Evolutionary conservation across 768 basidiomycete species (phyloP), one percentile per base, ranked within the genome.

Genomic region (Suillus lakei): DNA sequence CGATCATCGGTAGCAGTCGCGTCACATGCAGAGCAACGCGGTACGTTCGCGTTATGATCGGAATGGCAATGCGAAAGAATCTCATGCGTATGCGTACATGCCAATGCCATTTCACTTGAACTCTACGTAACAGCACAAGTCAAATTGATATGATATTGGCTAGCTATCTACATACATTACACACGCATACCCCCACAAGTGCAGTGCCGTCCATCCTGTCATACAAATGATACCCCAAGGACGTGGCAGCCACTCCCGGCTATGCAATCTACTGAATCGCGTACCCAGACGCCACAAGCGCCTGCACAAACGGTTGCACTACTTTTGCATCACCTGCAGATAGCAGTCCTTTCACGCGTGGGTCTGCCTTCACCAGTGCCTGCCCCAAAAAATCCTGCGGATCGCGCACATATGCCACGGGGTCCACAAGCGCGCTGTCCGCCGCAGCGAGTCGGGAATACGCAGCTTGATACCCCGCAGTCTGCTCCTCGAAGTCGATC

Each of bases 381-480:
- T 82, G 80, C 0, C 85, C 82, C 28, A 89, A 74, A 66, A 82
- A 89, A 54, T 80, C 80, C 54, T 83, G 77, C n/a, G 87, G 85
- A 69, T 91, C 82, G 23, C 77, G 78, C 2, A 89, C 83, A 70
- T 89, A 86, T 13, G 78, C 84, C 12, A 90, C 86, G 0, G 89
- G 88, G 74, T 95, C 93, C 1, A 73, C 76, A 48, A 83, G 81
- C 0, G 76, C 76, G 1, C 77, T 78, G 68, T 93, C 91, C 1
- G 91, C 90, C 1, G 97, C 93, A 0, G 95, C 96, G 21, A 98
- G 84, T 41, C 91, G 87, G 60, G 95, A 95, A 80, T 96, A 99
- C 5, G 95, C 92, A 0, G 95, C 93, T 73, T 99, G 98, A 78
- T 98, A 98, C 1, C 95, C 93, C 7, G 91, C 91, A 2, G 86